Evolutionary conservation across 2,329 filamentous ascomycete species (phyloP), one percentile per base, ranked within the genome.

Genomic region (Fusarium robinianum): DNA sequence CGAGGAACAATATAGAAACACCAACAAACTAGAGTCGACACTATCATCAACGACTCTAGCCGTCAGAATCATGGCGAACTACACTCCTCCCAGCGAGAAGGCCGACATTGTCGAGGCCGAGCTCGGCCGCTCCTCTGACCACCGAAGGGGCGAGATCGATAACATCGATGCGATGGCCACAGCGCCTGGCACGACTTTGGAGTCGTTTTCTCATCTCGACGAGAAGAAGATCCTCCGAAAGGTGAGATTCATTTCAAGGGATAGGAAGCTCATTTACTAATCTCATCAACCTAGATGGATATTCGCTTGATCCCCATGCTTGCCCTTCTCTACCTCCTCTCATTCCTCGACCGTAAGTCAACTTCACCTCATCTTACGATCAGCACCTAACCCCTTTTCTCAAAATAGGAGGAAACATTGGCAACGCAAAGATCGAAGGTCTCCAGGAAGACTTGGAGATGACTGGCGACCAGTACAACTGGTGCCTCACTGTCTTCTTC

Each of bases 401-500:
- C 6, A 5, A 4, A 0, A 0, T 15, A 71, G 71, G 79, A 14
- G 82, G 81, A 7, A 88, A 88, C 55, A 78, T 78, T 32, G 76
- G 76, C 42, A 87, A 87, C 59, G 84, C 84, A 9, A 87, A 85
- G 64, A 84, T 87, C 37, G 76, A 78, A 55, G 76, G 75, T 2
- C 67, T 81, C 1, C 70, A 75, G 29, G 70, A 81, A 45, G 73
- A 77, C 40, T 62, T 79, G 11, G 49, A 75, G 10, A 80, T 91
- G 73, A 78, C 76, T 0, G 65, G 77, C 5, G 75, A 80, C 43
- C 77, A 90, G 62, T 94, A 90, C 68, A 91, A 90, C 66, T 75
- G 81, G 58, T 78, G 81, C 34, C 73, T 86, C 5, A 76, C 75
- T 5, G 80, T 90, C 49, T 94, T 95, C 73, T 94, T 92, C 73